phyloP scores from a whole-genome alignment of 805 yeast species.

The Saccharomyces eubayanus region DNA sequence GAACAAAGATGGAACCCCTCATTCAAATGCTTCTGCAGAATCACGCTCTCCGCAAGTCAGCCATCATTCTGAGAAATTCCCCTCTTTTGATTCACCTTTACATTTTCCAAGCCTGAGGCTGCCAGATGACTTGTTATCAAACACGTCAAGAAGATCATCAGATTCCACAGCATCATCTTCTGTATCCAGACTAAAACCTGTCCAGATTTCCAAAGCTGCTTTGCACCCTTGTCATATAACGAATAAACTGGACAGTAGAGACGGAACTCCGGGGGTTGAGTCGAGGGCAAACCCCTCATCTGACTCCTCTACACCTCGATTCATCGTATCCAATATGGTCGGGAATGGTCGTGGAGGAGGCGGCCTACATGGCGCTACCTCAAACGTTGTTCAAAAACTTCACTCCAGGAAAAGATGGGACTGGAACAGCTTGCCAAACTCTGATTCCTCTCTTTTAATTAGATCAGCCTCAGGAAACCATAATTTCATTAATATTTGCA shows the following conservation, averaged over 20 bases:
- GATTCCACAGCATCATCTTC: not conserved
- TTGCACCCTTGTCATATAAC: not conserved
- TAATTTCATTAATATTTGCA: slow-evolving; percentile 14
- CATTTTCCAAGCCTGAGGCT: not conserved
- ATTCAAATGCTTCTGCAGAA: not conserved
- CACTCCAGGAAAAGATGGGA: slow-evolving; percentile 13
- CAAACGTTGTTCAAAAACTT: slow-evolving; percentile 10
- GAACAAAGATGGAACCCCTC: not conserved
- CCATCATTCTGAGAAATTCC: not conserved
- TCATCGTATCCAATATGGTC: not conserved
- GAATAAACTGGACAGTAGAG: not conserved
- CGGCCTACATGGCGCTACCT: slow-evolving; percentile 15
- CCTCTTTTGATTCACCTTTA: not conserved
- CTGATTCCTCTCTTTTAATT: slow-evolving; percentile 13
- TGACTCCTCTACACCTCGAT: not conserved
- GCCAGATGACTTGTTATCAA: not conserved
- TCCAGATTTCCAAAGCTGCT: not conserved
- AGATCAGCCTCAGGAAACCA: slow-evolving; percentile 13
- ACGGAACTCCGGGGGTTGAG: not conserved
- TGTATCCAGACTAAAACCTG: not conserved
- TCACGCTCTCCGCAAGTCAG: not conserved
- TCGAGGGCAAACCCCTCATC: not conserved
- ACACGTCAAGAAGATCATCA: not conserved
- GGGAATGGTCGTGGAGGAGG: not conserved
- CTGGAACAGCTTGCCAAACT: slow-evolving; percentile 23